These are phyloP conservation scores for Scheffersomyces illinoinensis DNA, from an alignment of 1,139 yeast genomes.

Conservation along the genomic window DNA sequence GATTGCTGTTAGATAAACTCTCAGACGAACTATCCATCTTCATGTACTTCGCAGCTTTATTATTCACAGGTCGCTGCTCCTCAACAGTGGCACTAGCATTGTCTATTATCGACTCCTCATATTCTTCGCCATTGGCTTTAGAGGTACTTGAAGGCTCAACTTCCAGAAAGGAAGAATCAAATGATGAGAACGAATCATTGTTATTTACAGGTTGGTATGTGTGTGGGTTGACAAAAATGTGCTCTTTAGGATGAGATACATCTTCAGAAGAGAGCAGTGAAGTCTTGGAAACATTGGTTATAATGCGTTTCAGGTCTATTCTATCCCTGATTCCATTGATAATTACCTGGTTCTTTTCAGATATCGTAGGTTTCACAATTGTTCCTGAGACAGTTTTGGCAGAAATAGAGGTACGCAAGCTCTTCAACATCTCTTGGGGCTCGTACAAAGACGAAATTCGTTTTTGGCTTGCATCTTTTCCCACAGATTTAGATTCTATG, in stretches of 20 bases:
- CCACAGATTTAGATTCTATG: slow-evolving; percentile 13
- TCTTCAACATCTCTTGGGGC: slow-evolving; percentile 20
- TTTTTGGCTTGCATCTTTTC: slow-evolving; percentile 8
- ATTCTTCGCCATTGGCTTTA: background rate
- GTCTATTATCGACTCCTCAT: background rate
- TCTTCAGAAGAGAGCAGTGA: background rate
- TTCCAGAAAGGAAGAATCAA: slow-evolving; percentile 14
- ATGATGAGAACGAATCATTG: slow-evolving; percentile 14
- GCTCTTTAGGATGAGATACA: background rate
- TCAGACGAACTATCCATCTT: background rate
- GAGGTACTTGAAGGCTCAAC: background rate
- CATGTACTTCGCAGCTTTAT: background rate
- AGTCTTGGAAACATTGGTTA: slow-evolving; percentile 1
- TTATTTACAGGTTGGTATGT: slow-evolving; percentile 5
- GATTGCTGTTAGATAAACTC: background rate
- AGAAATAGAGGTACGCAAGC: slow-evolving; percentile 17
- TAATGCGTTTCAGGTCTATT: slow-evolving; percentile 18
- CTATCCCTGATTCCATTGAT: slow-evolving; percentile 20
- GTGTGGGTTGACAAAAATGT: background rate
- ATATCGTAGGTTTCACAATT: background rate
- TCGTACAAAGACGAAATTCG: slow-evolving; percentile 8
- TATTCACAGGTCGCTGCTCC: background rate
- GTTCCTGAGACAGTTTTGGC: slow-evolving; percentile 10
- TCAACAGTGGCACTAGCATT: background rate
- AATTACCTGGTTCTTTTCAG: slow-evolving; percentile 15